Evolutionary conservation across 768 basidiomycete species (phyloP), one percentile per base, ranked within the genome.

Genomic region (Clitopilus passeckerianus): DNA sequence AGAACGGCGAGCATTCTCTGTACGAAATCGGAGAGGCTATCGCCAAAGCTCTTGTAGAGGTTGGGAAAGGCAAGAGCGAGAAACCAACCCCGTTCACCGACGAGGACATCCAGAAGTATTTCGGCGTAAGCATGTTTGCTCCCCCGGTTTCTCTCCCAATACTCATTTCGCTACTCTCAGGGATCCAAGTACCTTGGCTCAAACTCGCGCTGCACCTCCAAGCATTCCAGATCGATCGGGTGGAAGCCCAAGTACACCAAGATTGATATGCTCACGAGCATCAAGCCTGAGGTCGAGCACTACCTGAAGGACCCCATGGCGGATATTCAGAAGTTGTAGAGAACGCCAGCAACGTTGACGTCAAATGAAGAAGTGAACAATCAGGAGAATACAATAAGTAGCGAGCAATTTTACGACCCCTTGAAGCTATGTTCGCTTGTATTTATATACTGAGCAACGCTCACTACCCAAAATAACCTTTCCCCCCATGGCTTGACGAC

Each of bases 41-140:
- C 37, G 74, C 73, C 0, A 68, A 74, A 23, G 74, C 67, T 5
- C 61, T 83, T 14, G 68, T 76, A 16, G 72, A 71, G 1, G 61
- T 76, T 9, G 77, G 77, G 1, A 76, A 73, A 62, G 68, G 70
- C 41, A 67, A 66, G 55, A 73, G 53, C 58, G 61, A 68, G 15
- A 77, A 73, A 59, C 80, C 81, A 3, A 80, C 77, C 0, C 63
- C 75, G 0, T 84, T 85, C 62, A 77, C 76, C 2, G 63, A 76
- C 27, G 75, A 76, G 61, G 81, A 84, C 50, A 65, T 80, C 12
- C 66, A 75, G 43, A 75, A 77, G 56, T 80, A 79, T 60, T 75
- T 75, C 43, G 62, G 62, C 34, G 74, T 73, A 59, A 41, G 72
- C n/a, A n/a, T 57, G 16, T 12, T 10, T 5, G n/a, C 20, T 50